A percentile compares a stretch with the other conserved stretches of the same genome.
Conservation (phyloP, 2,329 filamentous ascomycete genomes). For the Onygenales sp. region DNA sequence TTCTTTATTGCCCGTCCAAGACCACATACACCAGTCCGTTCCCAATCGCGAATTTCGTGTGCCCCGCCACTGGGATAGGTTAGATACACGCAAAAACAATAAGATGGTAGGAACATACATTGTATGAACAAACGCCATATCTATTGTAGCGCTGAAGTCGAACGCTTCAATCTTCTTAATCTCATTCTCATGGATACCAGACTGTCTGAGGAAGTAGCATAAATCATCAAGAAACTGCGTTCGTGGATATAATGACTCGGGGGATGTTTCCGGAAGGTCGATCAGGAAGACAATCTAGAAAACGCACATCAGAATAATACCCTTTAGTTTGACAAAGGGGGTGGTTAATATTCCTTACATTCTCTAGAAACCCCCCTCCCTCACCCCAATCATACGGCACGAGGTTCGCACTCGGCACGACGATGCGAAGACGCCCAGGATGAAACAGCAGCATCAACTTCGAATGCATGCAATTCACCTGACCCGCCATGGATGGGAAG, state of each 20-base stretch:
- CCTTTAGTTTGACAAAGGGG: neutral
- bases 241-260: constrained; percentile 10
- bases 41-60: constrained; percentile 40
- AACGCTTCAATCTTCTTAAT: constrained; percentile 63
- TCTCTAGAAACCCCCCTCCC: constrained; percentile 73
- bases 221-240: constrained; percentile 62
- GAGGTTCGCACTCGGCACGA: constrained; percentile 79
- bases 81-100: neutral
- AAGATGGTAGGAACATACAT: constrained; percentile 49
- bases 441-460: constrained; percentile 90
- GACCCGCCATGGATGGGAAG: constrained; percentile 71
- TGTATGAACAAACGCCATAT: constrained; percentile 74
- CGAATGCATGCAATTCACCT: constrained; percentile 75
- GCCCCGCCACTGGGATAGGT: constrained; percentile 43
- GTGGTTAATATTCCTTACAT: constrained; percentile 39
- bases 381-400: constrained; percentile 86
- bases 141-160: constrained; percentile 65
- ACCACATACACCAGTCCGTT: constrained; percentile 61
- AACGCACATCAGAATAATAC: constrained; percentile 8
- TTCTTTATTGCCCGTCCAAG: constrained; percentile 57
- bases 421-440: constrained; percentile 61
- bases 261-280: constrained; percentile 58
- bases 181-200: constrained; percentile 55
- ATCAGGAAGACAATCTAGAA: constrained; percentile 73
- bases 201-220: constrained; percentile 57